Base-by-base conservation (phyloP, 148 eudicot species). In the Heliosperma pusillum region DNA sequence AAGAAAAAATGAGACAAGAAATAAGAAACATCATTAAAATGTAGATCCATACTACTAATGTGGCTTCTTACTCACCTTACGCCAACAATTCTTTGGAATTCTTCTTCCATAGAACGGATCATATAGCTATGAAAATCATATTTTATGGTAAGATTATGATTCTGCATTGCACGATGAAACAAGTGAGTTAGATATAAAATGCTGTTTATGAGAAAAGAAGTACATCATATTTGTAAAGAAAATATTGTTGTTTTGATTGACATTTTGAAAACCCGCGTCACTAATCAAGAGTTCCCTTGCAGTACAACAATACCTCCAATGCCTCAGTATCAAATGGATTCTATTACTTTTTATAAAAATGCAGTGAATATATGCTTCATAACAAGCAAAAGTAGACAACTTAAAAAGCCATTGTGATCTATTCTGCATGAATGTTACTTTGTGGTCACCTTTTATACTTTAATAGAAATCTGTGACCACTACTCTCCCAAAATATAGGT, bases 71-170 rank as follows among this genome's bases (percentile, higher is more conserved):
- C 79, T 84, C 80, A 89, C 99, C 97, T 95, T 50, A 95, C 97
- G 70, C 99, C 99, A 78, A 95, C 97, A 82, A 95, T 90, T 75
- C 87, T 91, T 79, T 95, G 97, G 79, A 92, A 95, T 74, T 95
- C 99, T 84, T 95, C 99, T 85, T 95, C 99, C 97, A 95, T 89
- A 53, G 99, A 90, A 75, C 96, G 99, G 80, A 95, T 79, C 99
- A 95, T 92, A 76, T 95, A 95, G 90, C 99, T 92, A 89, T 95
- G 99, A 80, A 95, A 95, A 87, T 95, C 99, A 85, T 95, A 95
- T 81, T 82, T 95, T 76, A 84, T 76, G 66, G 91, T 86, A 78
- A 95, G 94, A 80, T 95, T 82, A 88, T 95, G 99, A 78, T 90
- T 95, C 99, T 95, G 99, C 86, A 82, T 87, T 78, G 73, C 76